Conservation (phyloP, 441 rosid species). For the Rhodomyrtus psidioides region DNA sequence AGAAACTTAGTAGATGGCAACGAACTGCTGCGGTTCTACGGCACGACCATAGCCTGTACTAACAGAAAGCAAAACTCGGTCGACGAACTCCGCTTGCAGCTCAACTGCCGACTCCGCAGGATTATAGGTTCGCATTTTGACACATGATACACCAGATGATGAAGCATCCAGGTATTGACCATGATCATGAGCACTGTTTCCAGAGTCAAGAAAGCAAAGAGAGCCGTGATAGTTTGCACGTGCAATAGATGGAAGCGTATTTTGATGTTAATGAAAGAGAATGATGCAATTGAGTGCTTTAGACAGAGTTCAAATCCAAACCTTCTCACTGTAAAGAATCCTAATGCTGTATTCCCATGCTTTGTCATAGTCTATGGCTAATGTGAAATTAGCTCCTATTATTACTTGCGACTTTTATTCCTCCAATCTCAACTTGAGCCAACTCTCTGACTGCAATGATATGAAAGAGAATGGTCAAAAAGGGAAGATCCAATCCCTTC, state of each 20-base stretch:
- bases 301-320: background rate
- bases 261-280: constrained; percentile 4
- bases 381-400: background rate
- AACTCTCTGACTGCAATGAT: background rate
- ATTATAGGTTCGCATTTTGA: constrained; percentile 26
- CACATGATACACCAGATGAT: constrained; percentile 7
- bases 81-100: constrained; percentile 25
- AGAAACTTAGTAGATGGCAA: constrained; percentile 44
- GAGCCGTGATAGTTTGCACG: constrained; percentile 33
- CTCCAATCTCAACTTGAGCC: background rate
- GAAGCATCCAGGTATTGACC: constrained; percentile 22
- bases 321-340: constrained; percentile 22
- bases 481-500: background rate
- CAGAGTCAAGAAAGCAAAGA: constrained; percentile 14
- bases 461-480: background rate
- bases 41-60: constrained; percentile 39
- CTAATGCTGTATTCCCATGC: constrained; percentile 37
- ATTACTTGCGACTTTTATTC: background rate
- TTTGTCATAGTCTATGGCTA: constrained; percentile 33
- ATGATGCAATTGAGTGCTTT: background rate
- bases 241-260: constrained; percentile 23
- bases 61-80: constrained; percentile 6
- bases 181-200: constrained; percentile 10
- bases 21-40: constrained; percentile 36
- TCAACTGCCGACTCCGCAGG: constrained; percentile 23